phyloP scores from a whole-genome alignment of 2,329 filamentous ascomycete species.

The Scedosporium apiospermum region DNA sequence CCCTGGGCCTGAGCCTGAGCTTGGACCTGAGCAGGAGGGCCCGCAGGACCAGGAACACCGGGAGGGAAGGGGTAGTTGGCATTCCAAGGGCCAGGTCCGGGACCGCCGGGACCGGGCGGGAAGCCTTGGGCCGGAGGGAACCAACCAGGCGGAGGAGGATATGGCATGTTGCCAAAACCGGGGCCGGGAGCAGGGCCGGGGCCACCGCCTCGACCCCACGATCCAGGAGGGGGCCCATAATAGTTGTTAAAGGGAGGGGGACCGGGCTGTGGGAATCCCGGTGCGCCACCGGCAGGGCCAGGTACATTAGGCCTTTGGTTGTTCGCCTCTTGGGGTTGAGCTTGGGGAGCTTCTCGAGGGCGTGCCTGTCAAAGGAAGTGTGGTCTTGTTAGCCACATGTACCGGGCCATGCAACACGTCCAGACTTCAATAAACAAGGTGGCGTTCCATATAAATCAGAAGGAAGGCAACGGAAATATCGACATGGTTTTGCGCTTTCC shows the following conservation, averaged over 20 bases:
- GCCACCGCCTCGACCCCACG: slow-evolving; percentile 42
- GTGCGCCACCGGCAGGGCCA: background rate
- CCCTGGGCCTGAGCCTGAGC: background rate
- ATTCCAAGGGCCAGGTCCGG: slow-evolving; percentile 50
- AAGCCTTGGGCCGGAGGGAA: slow-evolving; percentile 71
- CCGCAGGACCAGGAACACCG: background rate
- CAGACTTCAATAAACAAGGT: slow-evolving; percentile 7
- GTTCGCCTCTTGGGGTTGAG: background rate
- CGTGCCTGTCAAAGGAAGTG: slow-evolving; percentile 7
- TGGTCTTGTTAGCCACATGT: slow-evolving; percentile 3
- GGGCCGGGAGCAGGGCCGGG: slow-evolving; percentile 46
- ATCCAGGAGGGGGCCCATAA: slow-evolving; percentile 42
- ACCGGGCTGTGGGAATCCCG: slow-evolving; percentile 1
- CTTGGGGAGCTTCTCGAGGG: slow-evolving; percentile 8
- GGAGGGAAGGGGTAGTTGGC: slow-evolving; percentile 51
- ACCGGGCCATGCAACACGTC: background rate
- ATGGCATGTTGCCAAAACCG: slow-evolving; percentile 65
- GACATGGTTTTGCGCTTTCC: slow-evolving; percentile 89
- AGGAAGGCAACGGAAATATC: slow-evolving; percentile 99
- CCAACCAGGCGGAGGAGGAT: slow-evolving; percentile 66
- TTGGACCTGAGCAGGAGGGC: background rate
- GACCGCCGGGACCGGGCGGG: slow-evolving; percentile 46
- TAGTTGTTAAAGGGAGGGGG: slow-evolving; percentile 22
- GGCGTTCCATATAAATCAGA: slow-evolving; percentile 54
- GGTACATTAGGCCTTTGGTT: background rate